Evolutionary conservation across 2,329 filamentous ascomycete genomes (phyloP).

Genomic region (Colletotrichum sidae): DNA sequence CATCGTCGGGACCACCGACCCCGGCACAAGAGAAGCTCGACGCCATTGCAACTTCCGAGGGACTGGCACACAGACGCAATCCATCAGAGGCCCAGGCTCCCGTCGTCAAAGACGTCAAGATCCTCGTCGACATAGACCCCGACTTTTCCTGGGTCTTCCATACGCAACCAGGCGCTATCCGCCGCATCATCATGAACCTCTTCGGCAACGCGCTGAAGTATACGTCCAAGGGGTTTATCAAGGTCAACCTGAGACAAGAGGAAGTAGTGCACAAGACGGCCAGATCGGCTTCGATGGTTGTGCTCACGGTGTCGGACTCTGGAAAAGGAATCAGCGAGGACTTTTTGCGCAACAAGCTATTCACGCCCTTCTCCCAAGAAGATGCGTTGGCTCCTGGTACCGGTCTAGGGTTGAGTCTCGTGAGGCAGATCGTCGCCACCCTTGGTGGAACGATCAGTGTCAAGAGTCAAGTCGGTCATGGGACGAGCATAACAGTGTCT

Average conservation of each 20-base stretch:
- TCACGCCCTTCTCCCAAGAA: slow-evolving; percentile 72
- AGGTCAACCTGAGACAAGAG: slow-evolving; percentile 46
- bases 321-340: slow-evolving; percentile 72
- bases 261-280: slow-evolving; percentile 36
- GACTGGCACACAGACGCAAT: slow-evolving; percentile 10
- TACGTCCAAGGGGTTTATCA: slow-evolving; percentile 57
- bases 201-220: slow-evolving; percentile 67
- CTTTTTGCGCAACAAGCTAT: slow-evolving; percentile 68
- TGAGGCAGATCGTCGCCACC: slow-evolving; percentile 65
- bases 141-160: slow-evolving; percentile 62
- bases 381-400: slow-evolving; percentile 67
- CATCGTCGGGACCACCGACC: slow-evolving; percentile 31
- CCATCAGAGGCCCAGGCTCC: slow-evolving; percentile 35
- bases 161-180: slow-evolving; percentile 62
- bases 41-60: slow-evolving; percentile 35
- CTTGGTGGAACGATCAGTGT: slow-evolving; percentile 68
- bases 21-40: slow-evolving; percentile 36
- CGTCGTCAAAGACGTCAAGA: slow-evolving; percentile 41
- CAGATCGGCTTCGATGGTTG: slow-evolving; percentile 40
- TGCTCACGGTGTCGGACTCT: slow-evolving; percentile 67
- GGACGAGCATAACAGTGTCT: slow-evolving; percentile 63
- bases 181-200: slow-evolving; percentile 66
- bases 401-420: slow-evolving; percentile 71
- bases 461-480: slow-evolving; percentile 60
- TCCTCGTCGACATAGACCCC: slow-evolving; percentile 63